Conservation (phyloP, 768 basidiomycete species). For the Mycena haematopus region DNA sequence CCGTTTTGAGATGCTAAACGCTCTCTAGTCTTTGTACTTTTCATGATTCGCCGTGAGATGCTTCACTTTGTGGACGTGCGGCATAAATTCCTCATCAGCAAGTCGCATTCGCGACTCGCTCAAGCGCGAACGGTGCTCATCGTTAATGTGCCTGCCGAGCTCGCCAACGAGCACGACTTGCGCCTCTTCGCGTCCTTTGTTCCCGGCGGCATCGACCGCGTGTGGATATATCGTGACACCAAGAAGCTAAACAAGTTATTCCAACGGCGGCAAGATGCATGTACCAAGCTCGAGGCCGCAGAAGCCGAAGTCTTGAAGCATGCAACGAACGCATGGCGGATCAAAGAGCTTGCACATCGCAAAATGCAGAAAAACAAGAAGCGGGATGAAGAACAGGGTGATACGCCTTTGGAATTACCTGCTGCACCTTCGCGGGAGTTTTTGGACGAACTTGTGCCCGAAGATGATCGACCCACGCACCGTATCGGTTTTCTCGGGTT, state of each 20-base stretch:
- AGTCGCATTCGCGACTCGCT: conserved; percentile 61
- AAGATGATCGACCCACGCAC: conserved; percentile 57
- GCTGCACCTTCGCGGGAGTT: conserved; percentile 38
- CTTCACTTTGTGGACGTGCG: conserved; percentile 60
- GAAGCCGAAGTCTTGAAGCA: conserved; percentile 52
- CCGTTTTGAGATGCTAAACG: conserved; percentile 1
- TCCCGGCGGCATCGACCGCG: conserved; percentile 70
- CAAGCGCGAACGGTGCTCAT: conserved; percentile 76
- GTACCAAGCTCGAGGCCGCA: conserved; percentile 63
- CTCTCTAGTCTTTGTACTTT: conserved; percentile 61
- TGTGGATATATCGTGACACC: conserved; percentile 72
- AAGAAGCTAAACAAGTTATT: conserved; percentile 50
- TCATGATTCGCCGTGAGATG: conserved; percentile 65
- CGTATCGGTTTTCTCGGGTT: conserved; percentile 55
- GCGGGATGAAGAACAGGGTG: conserved; percentile 38
- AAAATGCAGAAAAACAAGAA: conserved; percentile 37
- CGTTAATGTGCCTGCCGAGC: conserved; percentile 63
- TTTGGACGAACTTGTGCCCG: conserved; percentile 60
- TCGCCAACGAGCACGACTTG: conserved; percentile 54
- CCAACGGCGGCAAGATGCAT: conserved; percentile 51
- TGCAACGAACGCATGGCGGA: conserved; percentile 49
- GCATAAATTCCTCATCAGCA: conserved; percentile 63
- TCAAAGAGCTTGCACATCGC: conserved; percentile 44
- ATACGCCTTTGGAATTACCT: conserved; percentile 32
- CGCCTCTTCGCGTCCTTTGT: conserved; percentile 65